phyloP scores from a whole-genome alignment of 164 flowering plant species.

The Vitis riparia region DNA sequence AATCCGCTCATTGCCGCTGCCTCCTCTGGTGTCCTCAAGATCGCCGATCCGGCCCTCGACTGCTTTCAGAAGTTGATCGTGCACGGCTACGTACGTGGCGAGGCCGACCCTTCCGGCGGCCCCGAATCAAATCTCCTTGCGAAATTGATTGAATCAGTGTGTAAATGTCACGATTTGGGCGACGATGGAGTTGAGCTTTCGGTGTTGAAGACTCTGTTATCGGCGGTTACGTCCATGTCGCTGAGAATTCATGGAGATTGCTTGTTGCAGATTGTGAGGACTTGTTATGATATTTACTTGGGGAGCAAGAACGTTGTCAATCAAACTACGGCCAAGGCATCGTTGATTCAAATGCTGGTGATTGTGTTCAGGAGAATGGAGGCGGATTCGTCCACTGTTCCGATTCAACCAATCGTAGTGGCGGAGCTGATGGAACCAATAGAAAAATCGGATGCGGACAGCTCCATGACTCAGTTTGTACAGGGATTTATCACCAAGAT shows the following conservation, averaged over 20 bases:
- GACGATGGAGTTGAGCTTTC: slow-evolving; percentile 75
- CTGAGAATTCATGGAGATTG: slow-evolving; percentile 93
- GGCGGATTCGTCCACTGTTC: slow-evolving; percentile 95
- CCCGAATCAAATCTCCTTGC: slow-evolving; percentile 59
- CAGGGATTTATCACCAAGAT: slow-evolving; percentile 96
- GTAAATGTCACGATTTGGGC: slow-evolving; percentile 78
- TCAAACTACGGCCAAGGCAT: slow-evolving; percentile 97
- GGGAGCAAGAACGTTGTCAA: slow-evolving; percentile 89
- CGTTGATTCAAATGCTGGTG: slow-evolving; percentile 92
- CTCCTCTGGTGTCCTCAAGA: slow-evolving; percentile 60
- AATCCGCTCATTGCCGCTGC: slow-evolving; percentile 73
- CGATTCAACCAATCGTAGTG: slow-evolving; percentile 95
- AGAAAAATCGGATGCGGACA: slow-evolving; percentile 79
- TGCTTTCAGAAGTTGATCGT: slow-evolving; percentile 83
- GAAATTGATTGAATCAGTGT: slow-evolving; percentile 70
- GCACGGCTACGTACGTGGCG: slow-evolving; percentile 78
- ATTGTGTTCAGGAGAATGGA: slow-evolving; percentile 98
- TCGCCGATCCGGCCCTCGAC: slow-evolving; percentile 84
- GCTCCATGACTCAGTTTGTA: slow-evolving; percentile 78
- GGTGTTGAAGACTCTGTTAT: slow-evolving; percentile 72
- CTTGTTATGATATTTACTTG: slow-evolving; percentile 90
- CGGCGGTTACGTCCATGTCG: slow-evolving; percentile 84
- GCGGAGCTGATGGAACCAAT: slow-evolving; percentile 93
- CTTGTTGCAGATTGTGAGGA: slow-evolving; percentile 80
- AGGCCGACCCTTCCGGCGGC: slow-evolving; percentile 72